Evolutionary conservation across 1,284 basidiomycete species (phyloP).

Genomic region (Irpex lacteus): DNA sequence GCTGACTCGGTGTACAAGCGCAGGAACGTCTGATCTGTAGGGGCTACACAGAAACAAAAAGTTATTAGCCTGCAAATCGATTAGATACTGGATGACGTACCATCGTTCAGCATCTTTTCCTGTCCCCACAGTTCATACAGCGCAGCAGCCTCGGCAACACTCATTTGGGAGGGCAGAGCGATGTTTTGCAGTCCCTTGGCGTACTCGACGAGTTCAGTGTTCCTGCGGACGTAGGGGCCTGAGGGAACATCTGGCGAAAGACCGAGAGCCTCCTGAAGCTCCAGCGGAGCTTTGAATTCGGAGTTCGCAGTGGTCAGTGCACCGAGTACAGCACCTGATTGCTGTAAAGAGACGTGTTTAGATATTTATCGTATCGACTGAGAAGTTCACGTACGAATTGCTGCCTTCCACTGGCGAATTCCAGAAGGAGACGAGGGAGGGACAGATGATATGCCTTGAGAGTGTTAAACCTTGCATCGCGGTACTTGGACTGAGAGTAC

Average conservation of each 20-base stretch:
- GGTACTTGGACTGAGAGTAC: conserved; percentile 71
- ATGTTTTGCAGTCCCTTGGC: conserved; percentile 52
- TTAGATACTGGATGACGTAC: conserved; percentile 32
- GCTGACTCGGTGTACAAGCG: conserved; percentile 69
- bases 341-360: conserved; percentile 30
- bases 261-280: conserved; percentile 56
- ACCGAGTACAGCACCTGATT: conserved; percentile 63
- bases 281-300: conserved; percentile 50
- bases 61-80: neutral
- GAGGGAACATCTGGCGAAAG: conserved; percentile 36
- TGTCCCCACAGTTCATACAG: conserved; percentile 72
- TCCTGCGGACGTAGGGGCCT: conserved; percentile 49
- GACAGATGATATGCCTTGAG: conserved; percentile 83
- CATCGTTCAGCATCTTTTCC: conserved; percentile 45
- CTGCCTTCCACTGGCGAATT: conserved; percentile 70
- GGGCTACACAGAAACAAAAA: conserved; percentile 29
- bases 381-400: conserved; percentile 52
- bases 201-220: conserved; percentile 45
- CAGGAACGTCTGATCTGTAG: conserved; percentile 67
- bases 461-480: conserved; percentile 71
- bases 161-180: conserved; percentile 56
- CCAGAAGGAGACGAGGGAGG: conserved; percentile 75
- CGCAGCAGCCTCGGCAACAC: conserved; percentile 58
- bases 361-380: neutral
- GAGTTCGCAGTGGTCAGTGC: conserved; percentile 60